Conservation (phyloP, 2,329 filamentous ascomycete species). For the Monilinia laxa region DNA sequence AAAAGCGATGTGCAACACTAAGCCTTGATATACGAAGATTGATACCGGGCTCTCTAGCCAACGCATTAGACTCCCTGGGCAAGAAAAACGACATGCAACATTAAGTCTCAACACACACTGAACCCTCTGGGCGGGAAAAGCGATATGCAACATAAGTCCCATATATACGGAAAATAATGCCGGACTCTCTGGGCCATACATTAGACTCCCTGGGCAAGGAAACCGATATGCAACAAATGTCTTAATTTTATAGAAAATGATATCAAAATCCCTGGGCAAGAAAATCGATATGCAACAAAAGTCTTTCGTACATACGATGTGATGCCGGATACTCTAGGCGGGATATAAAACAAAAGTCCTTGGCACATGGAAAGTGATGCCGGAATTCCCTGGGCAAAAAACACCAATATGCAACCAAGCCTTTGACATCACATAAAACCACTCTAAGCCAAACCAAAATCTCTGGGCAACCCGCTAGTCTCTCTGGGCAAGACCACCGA, state of each 20-base stretch:
- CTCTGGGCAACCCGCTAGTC: not conserved
- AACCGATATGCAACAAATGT: not conserved
- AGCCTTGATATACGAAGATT: not conserved
- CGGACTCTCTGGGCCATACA: not conserved
- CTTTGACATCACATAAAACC: too few relatives aligned
- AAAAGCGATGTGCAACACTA: not conserved
- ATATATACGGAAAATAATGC: too few relatives aligned
- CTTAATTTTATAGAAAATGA: too few relatives aligned
- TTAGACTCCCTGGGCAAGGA: not conserved
- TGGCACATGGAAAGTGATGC: too few relatives aligned
- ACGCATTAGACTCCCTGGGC: not conserved
- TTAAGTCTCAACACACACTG: too few relatives aligned
- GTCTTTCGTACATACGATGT: not conserved
- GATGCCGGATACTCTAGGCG: too few relatives aligned
- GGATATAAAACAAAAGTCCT: too few relatives aligned
- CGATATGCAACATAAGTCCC: not conserved
- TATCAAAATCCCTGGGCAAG: too few relatives aligned
- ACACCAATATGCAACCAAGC: not conserved
- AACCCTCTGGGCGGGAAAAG: too few relatives aligned
- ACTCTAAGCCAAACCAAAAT: not conserved
- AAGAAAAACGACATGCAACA: not conserved
- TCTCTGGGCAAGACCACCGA: not conserved
- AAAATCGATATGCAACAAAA: constrained; percentile 2
- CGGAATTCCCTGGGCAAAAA: too few relatives aligned
- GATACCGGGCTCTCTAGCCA: not conserved